Evolutionary conservation across 75 land plant species (phyloP), one percentile per base, ranked within the genome.

Genomic region (Cunninghamia lanceolata): DNA sequence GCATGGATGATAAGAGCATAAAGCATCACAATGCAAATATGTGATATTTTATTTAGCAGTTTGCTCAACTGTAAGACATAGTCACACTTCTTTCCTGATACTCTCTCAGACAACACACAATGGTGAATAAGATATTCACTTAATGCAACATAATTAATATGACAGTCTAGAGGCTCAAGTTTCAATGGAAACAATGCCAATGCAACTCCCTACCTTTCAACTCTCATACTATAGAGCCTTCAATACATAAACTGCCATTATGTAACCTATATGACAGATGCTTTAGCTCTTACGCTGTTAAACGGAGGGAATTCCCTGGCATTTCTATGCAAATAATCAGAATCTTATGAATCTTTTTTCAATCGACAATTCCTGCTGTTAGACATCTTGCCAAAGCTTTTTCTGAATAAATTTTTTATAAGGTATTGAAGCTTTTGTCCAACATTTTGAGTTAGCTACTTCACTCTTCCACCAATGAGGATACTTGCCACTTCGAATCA

Each of bases 401-500:
- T 59, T 59, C 6, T 59, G 28, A 28, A 59, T 59, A 21, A 19
- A 59, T 21, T 19, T 13, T 21, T 19, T 6, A 59, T 0, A 59
- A 59, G 21, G 28, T 59, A 19, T 3, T 59, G 28, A 59, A 59
- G 4, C 66, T 59, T 19, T 59, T 19, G 25, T 19, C 66, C 19
- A 21, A 4, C 25, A 21, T 59, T 59, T 59, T 19, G 28, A 59
- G 6, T 59, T 0, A 59, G 66, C 4, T 21, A 59, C 5, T 21
- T 59, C 28, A 19, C 74, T 71, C 74, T 71, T 71, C 74, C 74
- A 71, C 74, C 74, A 71, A 32, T 71, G 74, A 71, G 74, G 34
- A 32, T 32, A 71, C 34, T 7, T 71, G 35, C 66, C 9, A 32
- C 11, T 32, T 71, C 1, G 74, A 68, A 5, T 71, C 14, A 8